Evolutionary conservation across 768 basidiomycete genomes (phyloP).

Genomic region (Hirschioporus abietinus): DNA sequence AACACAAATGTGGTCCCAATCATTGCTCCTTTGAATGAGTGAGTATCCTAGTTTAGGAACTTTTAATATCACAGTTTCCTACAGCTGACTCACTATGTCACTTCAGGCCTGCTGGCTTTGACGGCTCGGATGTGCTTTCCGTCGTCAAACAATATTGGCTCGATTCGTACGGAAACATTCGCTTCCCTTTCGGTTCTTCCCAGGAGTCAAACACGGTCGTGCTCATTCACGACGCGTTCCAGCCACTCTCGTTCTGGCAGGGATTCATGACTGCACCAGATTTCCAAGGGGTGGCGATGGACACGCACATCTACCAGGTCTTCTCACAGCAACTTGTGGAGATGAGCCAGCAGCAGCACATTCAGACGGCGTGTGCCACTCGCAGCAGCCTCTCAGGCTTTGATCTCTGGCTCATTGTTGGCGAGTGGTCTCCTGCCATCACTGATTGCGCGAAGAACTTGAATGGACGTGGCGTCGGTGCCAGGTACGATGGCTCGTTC

Average conservation of each 20-base stretch:
- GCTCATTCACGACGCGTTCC: constrained; percentile 77
- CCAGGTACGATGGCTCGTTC: constrained; percentile 55
- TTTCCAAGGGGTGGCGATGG: constrained; percentile 66
- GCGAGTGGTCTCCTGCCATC: constrained; percentile 79
- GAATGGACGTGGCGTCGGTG: constrained; percentile 73
- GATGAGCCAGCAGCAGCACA: constrained; percentile 49
- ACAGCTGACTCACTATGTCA: not conserved
- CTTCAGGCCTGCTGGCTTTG: constrained; percentile 69
- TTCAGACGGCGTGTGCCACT: constrained; percentile 49
- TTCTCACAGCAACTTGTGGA: constrained; percentile 53
- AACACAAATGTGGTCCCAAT: constrained; percentile 50
- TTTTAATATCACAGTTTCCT: not conserved
- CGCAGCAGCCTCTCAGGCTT: constrained; percentile 42
- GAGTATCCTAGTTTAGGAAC: constrained; percentile 12
- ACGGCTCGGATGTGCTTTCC: constrained; percentile 43
- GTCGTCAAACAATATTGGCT: constrained; percentile 59
- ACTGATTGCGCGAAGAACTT: constrained; percentile 80
- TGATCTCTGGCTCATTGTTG: constrained; percentile 77
- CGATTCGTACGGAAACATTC: constrained; percentile 42
- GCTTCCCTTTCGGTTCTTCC: constrained; percentile 38
- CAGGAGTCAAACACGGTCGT: constrained; percentile 52
- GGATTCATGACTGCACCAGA: constrained; percentile 51
- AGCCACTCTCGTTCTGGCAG: constrained; percentile 63
- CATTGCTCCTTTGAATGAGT: constrained; percentile 83
- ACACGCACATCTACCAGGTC: constrained; percentile 77